Conservation (phyloP, 2,329 filamentous ascomycete species). For the Phyllosticta capitalensis region DNA sequence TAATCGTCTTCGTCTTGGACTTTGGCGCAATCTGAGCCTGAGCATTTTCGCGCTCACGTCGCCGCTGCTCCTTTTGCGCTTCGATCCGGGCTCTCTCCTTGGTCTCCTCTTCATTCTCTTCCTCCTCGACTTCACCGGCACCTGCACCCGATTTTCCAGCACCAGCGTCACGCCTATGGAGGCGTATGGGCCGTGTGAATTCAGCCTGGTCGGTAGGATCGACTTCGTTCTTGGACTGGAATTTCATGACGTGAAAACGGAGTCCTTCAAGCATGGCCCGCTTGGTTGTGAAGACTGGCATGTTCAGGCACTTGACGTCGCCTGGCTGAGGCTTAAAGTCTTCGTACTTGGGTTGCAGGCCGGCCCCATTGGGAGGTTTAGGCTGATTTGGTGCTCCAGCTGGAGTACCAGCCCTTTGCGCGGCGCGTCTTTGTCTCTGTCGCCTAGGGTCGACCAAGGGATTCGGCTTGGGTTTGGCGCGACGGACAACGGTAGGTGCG, state of each 20-base stretch:
- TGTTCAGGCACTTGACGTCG: neutral
- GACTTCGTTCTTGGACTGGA: constrained; percentile 54
- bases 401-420: neutral
- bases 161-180: constrained; percentile 78
- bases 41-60: constrained; percentile 77
- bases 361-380: constrained; percentile 2
- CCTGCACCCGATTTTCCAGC: constrained; percentile 33
- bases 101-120: constrained; percentile 54
- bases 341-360: neutral
- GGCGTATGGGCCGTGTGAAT: constrained; percentile 77
- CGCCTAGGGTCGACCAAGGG: constrained; percentile 20
- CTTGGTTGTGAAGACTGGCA: constrained; percentile 47
- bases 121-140: constrained; percentile 39
- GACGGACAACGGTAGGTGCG: constrained; percentile 22
- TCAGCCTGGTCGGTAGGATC: constrained; percentile 68
- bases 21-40: constrained; percentile 89
- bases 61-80: constrained; percentile 60
- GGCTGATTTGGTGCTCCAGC: neutral
- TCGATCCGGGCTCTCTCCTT: constrained; percentile 51
- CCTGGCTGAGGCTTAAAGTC: constrained; percentile 2
- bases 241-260: constrained; percentile 79
- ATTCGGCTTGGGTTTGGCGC: constrained; percentile 25
- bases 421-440: constrained; percentile 9
- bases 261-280: constrained; percentile 67
- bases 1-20: constrained; percentile 35